These are phyloP conservation scores for Calonectria pauciramosa DNA, from an alignment of 2,329 filamentous ascomycete species.

Conservation along the genomic window DNA sequence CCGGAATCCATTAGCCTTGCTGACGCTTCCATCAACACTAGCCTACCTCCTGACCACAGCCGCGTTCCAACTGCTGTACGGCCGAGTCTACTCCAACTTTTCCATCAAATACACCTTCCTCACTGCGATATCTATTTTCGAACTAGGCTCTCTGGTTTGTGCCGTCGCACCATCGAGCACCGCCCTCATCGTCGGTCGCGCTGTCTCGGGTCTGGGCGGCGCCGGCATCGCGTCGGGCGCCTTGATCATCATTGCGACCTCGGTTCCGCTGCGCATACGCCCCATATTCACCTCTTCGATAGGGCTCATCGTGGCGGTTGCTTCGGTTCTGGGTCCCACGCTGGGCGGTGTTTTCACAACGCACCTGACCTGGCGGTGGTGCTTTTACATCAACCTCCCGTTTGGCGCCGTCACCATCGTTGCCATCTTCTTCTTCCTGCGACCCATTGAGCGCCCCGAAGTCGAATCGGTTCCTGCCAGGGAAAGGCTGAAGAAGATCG, in stretches of 20 bases:
- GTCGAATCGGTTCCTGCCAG: slow-evolving; percentile 37
- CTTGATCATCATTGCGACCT: slow-evolving; percentile 55
- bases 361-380: slow-evolving; percentile 55
- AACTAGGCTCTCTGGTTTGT: slow-evolving; percentile 59
- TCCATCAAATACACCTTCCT: slow-evolving; percentile 58
- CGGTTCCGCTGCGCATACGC: slow-evolving; percentile 49
- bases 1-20: background rate
- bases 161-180: slow-evolving; percentile 48
- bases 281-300: slow-evolving; percentile 53
- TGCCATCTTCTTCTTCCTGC: slow-evolving; percentile 49
- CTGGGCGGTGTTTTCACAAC: slow-evolving; percentile 53
- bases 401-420: slow-evolving; percentile 50
- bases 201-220: slow-evolving; percentile 54
- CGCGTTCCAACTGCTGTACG: slow-evolving; percentile 55
- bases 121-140: slow-evolving; percentile 55
- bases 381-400: slow-evolving; percentile 57
- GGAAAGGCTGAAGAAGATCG: slow-evolving; percentile 42
- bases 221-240: slow-evolving; percentile 62
- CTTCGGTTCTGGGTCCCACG: slow-evolving; percentile 51
- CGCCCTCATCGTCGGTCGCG: slow-evolving; percentile 52
- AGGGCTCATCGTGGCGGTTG: slow-evolving; percentile 59
- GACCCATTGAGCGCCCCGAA: slow-evolving; percentile 42
- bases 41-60: slow-evolving; percentile 58
- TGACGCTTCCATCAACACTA: background rate
- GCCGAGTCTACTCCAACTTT: slow-evolving; percentile 61